Percentiles rank a stretch among this genome's conserved stretches.
phyloP scores from a whole-genome alignment of 495 filamentous ascomycete species.

The Aspergillus heteromorphus region DNA sequence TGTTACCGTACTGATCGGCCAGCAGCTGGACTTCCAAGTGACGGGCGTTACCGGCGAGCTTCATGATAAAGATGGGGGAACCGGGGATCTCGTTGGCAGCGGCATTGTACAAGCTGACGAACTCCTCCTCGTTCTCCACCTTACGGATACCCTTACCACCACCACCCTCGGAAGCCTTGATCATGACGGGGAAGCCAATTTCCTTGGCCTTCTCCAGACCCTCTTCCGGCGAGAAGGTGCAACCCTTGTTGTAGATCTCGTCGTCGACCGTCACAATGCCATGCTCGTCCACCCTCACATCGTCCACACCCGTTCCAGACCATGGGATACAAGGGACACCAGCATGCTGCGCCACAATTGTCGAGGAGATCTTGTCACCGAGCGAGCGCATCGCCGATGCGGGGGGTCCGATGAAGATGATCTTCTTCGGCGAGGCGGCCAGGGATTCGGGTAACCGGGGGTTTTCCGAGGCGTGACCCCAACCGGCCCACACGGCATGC shows the following conservation, averaged over 20 bases:
- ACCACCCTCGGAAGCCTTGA: conserved; percentile 99
- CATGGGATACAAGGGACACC: conserved; percentile 97
- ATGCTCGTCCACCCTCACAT: conserved; percentile 69
- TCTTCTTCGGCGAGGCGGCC: conserved; percentile 93
- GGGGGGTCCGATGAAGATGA: conserved; percentile 96
- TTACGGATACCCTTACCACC: conserved; percentile 99
- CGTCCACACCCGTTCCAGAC: conserved; percentile 87
- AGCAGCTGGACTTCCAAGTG: conserved; percentile 97
- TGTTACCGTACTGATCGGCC: conserved; percentile 99
- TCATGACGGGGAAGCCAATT: conserved; percentile 98
- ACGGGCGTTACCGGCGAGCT: conserved; percentile 90
- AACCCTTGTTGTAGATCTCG: conserved; percentile 83
- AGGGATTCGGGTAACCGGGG: conserved; percentile 93
- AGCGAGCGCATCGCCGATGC: conserved; percentile 98
- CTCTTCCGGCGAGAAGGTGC: conserved; percentile 81
- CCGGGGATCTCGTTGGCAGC: conserved; percentile 98
- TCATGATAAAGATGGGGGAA: conserved; percentile 99
- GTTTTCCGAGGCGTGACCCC: conserved; percentile 99
- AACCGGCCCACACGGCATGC: conserved; percentile 98
- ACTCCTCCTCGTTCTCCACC: conserved; percentile 80
- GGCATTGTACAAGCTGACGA: conserved; percentile 81
- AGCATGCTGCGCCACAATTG: conserved; percentile 97
- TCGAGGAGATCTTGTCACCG: conserved; percentile 99
- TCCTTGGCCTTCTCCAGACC: conserved; percentile 78
- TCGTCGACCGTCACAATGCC: conserved; percentile 91